phyloP scores from a whole-genome alignment of 768 basidiomycete genomes.

The Leccinum imitatum region DNA sequence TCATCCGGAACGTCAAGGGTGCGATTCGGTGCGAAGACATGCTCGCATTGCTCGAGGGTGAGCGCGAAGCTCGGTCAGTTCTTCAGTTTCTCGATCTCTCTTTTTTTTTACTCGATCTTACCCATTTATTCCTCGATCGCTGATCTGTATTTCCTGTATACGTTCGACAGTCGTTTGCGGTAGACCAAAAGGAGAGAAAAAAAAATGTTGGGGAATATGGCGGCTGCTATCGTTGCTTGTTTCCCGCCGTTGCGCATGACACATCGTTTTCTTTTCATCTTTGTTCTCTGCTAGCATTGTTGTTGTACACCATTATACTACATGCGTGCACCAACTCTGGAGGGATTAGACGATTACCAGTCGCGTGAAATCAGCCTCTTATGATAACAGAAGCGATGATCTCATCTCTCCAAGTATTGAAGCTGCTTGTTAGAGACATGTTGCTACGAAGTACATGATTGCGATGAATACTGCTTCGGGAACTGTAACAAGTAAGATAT shows the following conservation, averaged over 20 bases:
- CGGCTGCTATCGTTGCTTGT: background rate
- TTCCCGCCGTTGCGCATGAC: background rate
- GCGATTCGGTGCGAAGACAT: conserved; percentile 97
- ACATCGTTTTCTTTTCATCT: background rate
- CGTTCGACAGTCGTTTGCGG: conserved; percentile 23
- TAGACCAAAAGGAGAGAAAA: conserved; percentile 5
- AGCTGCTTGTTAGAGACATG: conserved; percentile 24
- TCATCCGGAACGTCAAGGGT: conserved; percentile 99
- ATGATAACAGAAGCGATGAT: background rate
- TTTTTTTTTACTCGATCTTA: background rate
- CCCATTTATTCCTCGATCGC: background rate
- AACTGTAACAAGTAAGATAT: conserved; percentile 30
- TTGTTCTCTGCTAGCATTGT: conserved; percentile 1
- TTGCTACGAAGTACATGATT: conserved; percentile 30
- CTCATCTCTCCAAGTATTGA: background rate
- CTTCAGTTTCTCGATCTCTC: background rate
- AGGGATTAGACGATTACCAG: background rate
- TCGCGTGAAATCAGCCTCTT: background rate
- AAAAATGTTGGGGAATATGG: background rate
- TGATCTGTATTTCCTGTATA: background rate
- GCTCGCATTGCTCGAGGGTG: conserved; percentile 93
- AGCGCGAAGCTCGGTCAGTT: conserved; percentile 96
- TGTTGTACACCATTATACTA: conserved; percentile 9
- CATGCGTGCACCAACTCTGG: background rate
- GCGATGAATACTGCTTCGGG: conserved; percentile 25